Percentiles rank a stretch among this genome's conserved stretches.
Evolutionary conservation across 768 basidiomycete genomes (phyloP).

Genomic region (Russula virescens): DNA sequence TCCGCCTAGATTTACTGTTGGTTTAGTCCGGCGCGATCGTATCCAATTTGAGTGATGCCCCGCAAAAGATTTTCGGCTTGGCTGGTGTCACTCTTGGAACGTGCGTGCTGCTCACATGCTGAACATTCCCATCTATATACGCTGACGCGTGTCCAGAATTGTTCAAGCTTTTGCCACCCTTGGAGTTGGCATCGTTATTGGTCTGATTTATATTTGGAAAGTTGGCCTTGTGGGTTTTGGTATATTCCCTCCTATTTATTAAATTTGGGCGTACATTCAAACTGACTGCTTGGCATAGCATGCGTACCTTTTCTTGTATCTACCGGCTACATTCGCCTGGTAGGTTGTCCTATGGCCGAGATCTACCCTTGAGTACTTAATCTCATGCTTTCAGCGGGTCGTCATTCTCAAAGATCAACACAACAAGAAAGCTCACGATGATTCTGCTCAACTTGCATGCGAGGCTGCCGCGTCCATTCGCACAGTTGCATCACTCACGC

Average conservation of each 20-base stretch:
- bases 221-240: conserved; percentile 78
- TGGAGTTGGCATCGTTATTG: conserved; percentile 64
- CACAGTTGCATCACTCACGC: conserved; percentile 81
- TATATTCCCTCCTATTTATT: conserved; percentile 27
- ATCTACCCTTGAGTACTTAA: not conserved
- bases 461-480: conserved; percentile 86
- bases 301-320: conserved; percentile 63
- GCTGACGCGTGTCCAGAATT: conserved; percentile 39
- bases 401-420: conserved; percentile 81
- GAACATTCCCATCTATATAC: not conserved
- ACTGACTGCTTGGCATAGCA: conserved; percentile 34
- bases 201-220: conserved; percentile 67
- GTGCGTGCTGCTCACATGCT: conserved; percentile 33
- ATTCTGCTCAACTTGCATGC: conserved; percentile 81
- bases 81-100: conserved; percentile 81
- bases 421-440: conserved; percentile 73
- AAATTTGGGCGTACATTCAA: not conserved
- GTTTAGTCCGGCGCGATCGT: conserved; percentile 49
- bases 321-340: conserved; percentile 76
- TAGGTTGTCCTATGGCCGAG: conserved; percentile 30
- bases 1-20: not conserved
- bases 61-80: conserved; percentile 80
- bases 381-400: conserved; percentile 44
- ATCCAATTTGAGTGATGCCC: conserved; percentile 67
- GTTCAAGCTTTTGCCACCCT: conserved; percentile 67